phyloP scores from a whole-genome alignment of 371 early-diverging fungal genomes.

The Caulochytrium protostelioides region DNA sequence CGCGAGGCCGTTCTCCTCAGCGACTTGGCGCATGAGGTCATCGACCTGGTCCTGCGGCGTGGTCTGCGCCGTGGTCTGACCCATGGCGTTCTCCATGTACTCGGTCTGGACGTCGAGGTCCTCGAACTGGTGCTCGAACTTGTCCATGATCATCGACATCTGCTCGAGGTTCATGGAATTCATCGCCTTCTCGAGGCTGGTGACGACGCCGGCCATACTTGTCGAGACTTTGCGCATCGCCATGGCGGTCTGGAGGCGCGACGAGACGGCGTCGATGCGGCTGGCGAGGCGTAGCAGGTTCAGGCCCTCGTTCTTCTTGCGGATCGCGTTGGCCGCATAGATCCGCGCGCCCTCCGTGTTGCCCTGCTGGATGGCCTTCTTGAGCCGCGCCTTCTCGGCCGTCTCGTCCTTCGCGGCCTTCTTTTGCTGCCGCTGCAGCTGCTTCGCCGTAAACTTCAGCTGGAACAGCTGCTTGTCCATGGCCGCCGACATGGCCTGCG shows the following conservation, averaged over 20 bases:
- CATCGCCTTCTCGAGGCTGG: constrained; percentile 79
- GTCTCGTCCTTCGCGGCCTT: constrained; percentile 65
- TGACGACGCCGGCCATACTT: constrained; percentile 66
- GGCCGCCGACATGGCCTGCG: background rate
- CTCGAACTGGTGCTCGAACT: constrained; percentile 79
- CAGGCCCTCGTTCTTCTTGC: constrained; percentile 84
- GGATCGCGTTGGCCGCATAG: constrained; percentile 85
- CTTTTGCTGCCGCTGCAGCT: constrained; percentile 60
- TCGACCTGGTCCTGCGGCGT: constrained; percentile 86
- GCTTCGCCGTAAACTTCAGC: constrained; percentile 77
- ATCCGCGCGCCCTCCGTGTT: constrained; percentile 85
- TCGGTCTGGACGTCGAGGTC: constrained; percentile 79
- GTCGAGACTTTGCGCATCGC: constrained; percentile 63
- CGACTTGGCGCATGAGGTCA: constrained; percentile 71
- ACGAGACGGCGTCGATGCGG: constrained; percentile 78
- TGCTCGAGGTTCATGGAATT: constrained; percentile 76
- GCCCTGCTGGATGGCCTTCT: constrained; percentile 83
- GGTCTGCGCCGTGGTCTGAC: constrained; percentile 57
- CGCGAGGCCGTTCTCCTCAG: constrained; percentile 80
- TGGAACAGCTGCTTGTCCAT: constrained; percentile 38
- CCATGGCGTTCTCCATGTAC: constrained; percentile 78
- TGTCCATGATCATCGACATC: constrained; percentile 84
- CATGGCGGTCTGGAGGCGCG: constrained; percentile 81
- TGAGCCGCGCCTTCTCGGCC: constrained; percentile 57
- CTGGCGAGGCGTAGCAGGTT: constrained; percentile 68